phyloP scores from a whole-genome alignment of 768 basidiomycete species.

The Podaxis mareebaensis region DNA sequence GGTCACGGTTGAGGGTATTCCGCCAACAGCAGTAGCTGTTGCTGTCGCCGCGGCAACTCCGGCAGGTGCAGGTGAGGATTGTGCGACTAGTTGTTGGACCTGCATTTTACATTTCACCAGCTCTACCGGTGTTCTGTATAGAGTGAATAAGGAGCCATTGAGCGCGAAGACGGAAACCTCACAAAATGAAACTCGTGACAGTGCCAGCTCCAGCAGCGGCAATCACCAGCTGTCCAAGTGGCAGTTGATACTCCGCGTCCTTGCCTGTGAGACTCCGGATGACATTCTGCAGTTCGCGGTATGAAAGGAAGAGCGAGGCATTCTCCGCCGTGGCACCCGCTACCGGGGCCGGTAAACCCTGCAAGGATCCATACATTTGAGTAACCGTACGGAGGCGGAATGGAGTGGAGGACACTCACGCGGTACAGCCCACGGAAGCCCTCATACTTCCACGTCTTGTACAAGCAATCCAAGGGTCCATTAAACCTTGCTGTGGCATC shows the following conservation, averaged over 20 bases:
- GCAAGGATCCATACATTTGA: not conserved
- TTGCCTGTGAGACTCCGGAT: conserved; percentile 41
- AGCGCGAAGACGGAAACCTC: conserved; percentile 29
- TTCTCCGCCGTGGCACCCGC: conserved; percentile 94
- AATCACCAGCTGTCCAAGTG: conserved; percentile 69
- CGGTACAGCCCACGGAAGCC: conserved; percentile 86
- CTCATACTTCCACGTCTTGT: conserved; percentile 78
- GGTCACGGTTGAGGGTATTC: conserved; percentile 8
- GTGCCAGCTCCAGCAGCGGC: conserved; percentile 90
- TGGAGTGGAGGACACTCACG: conserved; percentile 44
- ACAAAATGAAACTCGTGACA: conserved; percentile 86
- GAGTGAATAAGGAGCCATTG: conserved; percentile 9
- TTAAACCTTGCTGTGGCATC: conserved; percentile 53
- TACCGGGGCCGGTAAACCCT: conserved; percentile 92
- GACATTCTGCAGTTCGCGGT: conserved; percentile 70
- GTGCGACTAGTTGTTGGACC: conserved; percentile 40
- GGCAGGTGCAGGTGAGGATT: conserved; percentile 21
- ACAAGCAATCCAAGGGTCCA: conserved; percentile 87
- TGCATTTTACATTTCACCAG: conserved; percentile 98
- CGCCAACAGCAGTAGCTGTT: conserved; percentile 19
- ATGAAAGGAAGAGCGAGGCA: conserved; percentile 83
- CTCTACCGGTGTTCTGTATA: conserved; percentile 82
- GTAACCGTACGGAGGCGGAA: not conserved
- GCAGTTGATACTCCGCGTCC: conserved; percentile 34
- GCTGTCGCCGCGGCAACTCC: conserved; percentile 17